A percentile compares a stretch with the other conserved stretches of the same genome.
phyloP scores from a whole-genome alignment of 2,329 filamentous ascomycete genomes.

The Ceratocystis cacaofunesta region DNA sequence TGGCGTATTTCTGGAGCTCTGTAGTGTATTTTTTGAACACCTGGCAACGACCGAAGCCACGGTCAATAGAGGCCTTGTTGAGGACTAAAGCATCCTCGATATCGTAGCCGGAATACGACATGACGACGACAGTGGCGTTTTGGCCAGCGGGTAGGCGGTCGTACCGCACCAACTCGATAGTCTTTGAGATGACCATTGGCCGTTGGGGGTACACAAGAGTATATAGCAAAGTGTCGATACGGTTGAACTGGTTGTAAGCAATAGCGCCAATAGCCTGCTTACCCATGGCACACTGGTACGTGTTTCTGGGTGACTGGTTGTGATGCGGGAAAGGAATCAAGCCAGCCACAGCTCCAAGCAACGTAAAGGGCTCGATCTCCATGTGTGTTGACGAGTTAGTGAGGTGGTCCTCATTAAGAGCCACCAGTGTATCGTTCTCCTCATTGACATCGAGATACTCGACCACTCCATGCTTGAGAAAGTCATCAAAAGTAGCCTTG shows the following conservation, averaged over 20 bases:
- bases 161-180: constrained; percentile 91
- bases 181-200: constrained; percentile 93
- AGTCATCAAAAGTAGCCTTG: constrained; percentile 83
- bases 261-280: constrained; percentile 92
- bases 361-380: constrained; percentile 95
- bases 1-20: constrained; percentile 76
- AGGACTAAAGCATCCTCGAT: constrained; percentile 95
- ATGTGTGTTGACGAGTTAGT: constrained; percentile 75
- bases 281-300: constrained; percentile 88
- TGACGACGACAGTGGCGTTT: constrained; percentile 93
- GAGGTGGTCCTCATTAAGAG: constrained; percentile 76
- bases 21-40: constrained; percentile 93
- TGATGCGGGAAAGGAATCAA: constrained; percentile 97
- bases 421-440: constrained; percentile 90
- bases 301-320: constrained; percentile 97
- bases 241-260: constrained; percentile 92
- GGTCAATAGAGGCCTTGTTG: constrained; percentile 89
- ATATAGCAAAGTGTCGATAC: constrained; percentile 91
- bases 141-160: constrained; percentile 95
- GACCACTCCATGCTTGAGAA: constrained; percentile 73
- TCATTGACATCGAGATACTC: constrained; percentile 98
- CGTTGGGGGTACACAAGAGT: constrained; percentile 96
- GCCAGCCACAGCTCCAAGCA: constrained; percentile 87
- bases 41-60: constrained; percentile 91
- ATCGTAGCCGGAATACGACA: constrained; percentile 99